These are phyloP conservation scores for Lactarius sp. DNA, from an alignment of 768 basidiomycete genomes.

Conservation along the genomic window DNA sequence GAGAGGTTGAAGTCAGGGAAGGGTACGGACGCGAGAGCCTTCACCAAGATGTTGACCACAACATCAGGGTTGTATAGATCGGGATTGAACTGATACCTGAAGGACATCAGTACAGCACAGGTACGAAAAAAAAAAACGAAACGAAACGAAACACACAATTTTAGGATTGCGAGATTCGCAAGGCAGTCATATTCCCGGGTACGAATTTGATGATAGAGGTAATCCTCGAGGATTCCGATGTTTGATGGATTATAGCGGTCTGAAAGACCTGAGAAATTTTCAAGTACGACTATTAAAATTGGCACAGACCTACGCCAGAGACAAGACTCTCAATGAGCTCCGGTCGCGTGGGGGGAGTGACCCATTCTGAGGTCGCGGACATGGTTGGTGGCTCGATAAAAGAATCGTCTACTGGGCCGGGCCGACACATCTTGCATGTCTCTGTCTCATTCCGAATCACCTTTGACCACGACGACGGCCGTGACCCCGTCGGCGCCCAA, in stretches of 20 bases:
- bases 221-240: slow-evolving; percentile 90
- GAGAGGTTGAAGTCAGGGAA: slow-evolving; percentile 94
- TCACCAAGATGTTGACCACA: slow-evolving; percentile 90
- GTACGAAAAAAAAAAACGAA: not conserved
- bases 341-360: slow-evolving; percentile 70
- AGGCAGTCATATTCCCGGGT: slow-evolving; percentile 91
- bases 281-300: not conserved
- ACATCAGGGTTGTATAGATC: slow-evolving; percentile 91
- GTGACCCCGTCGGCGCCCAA: slow-evolving; percentile 33
- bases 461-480: too few species aligned
- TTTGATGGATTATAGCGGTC: slow-evolving; percentile 98
- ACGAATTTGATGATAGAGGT: slow-evolving; percentile 90
- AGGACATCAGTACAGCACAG: not conserved
- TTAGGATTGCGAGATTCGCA: slow-evolving; percentile 91
- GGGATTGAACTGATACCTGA: slow-evolving; percentile 93
- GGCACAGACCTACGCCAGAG: slow-evolving; percentile 73
- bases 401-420: not conserved
- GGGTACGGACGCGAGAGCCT: slow-evolving; percentile 79
- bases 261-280: slow-evolving; percentile 31
- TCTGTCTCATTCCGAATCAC: not conserved
- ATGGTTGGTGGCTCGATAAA: slow-evolving; percentile 31
- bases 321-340: slow-evolving; percentile 89
- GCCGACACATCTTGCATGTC: not conserved
- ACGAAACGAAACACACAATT: slow-evolving; percentile 53
- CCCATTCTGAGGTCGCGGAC: slow-evolving; percentile 58